Base-by-base conservation (phyloP, 2,329 filamentous ascomycete species). In the Didymella segeticola region DNA sequence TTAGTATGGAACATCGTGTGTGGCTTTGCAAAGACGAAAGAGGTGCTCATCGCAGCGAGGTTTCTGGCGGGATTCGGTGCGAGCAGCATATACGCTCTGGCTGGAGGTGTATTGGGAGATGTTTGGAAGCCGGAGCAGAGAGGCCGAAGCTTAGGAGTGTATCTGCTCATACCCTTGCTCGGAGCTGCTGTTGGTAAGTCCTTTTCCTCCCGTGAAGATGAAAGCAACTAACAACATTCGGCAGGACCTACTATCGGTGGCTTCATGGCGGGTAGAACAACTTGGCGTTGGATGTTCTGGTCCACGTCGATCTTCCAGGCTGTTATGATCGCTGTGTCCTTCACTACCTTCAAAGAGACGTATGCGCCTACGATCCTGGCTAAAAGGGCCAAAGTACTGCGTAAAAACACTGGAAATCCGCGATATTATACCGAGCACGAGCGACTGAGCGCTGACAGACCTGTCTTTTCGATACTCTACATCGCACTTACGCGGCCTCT, bases 371-470 rank as follows among this genome's bases (percentile, higher is more conserved):
- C 74, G 1, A 72, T 84, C 4, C 66, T 83, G 7, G 39, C 53
- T 17, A 53, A 74, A 73, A n/a, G 64, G 63, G 43, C 62, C n/a
- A 60, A 37, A 19, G 53, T 50, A 26, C 37, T 64, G 4, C 58
- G 64, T 4, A 47, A 57, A 68, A 85, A 90, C 53, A 89, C 83
- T 58, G 80, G 84, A 5, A 79, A 89, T 37, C 92, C 86, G 80
- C 95, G 89, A 88, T 66, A 66, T 42, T 56, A 63, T 33, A 66
- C 79, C 5, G 49, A 66, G 0, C 64, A 69, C 12, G 66, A 68
- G 25, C 67, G 77, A n/a, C 6, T 55, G 4, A 54, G 53, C 17
- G 48, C 42, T 10, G 14, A 52, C 7, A 54, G 48, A 14, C 49
- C 53, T 0, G 17, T 59, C 2, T 5, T 48, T 7, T 89, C 83